Evolutionary conservation across 139 green algal species (phyloP), one percentile per base, ranked within the genome.

Genomic region (Chlorella ohadii): DNA sequence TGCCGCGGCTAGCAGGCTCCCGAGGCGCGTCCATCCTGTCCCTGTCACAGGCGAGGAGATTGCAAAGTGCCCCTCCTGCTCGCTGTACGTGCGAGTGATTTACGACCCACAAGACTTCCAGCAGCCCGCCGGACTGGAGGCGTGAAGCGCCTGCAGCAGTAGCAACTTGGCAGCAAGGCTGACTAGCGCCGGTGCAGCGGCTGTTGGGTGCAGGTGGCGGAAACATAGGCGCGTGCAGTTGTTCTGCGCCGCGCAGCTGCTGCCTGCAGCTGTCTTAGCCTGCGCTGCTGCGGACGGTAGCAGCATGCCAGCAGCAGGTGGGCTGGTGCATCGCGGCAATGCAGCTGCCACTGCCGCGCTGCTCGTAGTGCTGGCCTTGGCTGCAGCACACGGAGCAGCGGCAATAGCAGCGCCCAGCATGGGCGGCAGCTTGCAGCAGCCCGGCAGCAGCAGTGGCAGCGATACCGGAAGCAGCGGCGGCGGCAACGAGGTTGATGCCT

Each of bases 21-120:
- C n/a, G n/a, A n/a, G n/a, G n/a, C n/a, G n/a, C n/a, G n/a, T 9
- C 9, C 44, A 6, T 51, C 44, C 44, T 51, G 44, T n/a, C n/a
- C 84, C 97, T 33, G 65, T 72, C 4, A 86, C 76, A 39, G 97
- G 97, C 6, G 97, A 99, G 87, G 97, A 99, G 78, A 96, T 99
- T 66, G 97, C 95, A 0, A 87, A 90, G n/a, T 99, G 97, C 72
- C 97, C 97, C 5, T 98, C 93, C 83, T 99, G 97, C 86, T 97
- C 94, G 5, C 87, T 99, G 1, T 97, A 94, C 83, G 94, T 99
- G 65, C 94, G 85, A n/a, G 97, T 99, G 19, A 92, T 98, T 19
- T 99, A 99, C 88, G 90, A 99, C 84, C 90, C 90, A n/a, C 92
- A 82, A 19, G 78, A 83, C 63, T 83, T 83, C 28, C 63, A 64